Evolutionary conservation across 1,284 basidiomycete species (phyloP), one percentile per base, ranked within the genome.

Genomic region (Leccinum angustisporum): DNA sequence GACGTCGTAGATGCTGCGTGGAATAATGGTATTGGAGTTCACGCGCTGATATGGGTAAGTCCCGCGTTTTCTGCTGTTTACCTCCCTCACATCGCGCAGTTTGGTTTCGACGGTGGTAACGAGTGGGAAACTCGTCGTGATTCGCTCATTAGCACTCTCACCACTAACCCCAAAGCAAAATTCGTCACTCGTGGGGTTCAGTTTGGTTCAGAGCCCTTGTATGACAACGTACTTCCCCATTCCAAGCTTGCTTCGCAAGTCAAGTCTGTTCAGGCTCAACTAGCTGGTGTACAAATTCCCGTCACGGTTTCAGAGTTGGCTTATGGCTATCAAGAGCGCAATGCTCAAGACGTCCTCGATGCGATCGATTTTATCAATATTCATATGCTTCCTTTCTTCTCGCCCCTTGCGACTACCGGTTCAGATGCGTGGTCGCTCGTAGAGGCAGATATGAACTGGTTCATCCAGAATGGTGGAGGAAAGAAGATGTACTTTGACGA

Each of bases 371-470:
- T 81, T 43, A 83, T 92, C 62, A 85, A 90, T 64, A 83, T 83
- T 1, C 88, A 92, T 70, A 87, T 89, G 78, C 75, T 92, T 46
- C 90, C 90, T 5, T 92, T 90, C 77, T 92, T 92, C 71, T 80
- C 66, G n/a, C 16, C 40, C 5, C 59, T 56, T 81, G 83, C 48
- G 78, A 80, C 61, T 66, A 83, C 10, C 77, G 75, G 72, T 11
- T 43, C 58, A 8, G 54, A 10, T 25, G 70, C 89, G 0, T 90
- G 87, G 86, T 82, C 85, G 1, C 76, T 87, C n/a, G 83, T 91
- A 1, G 58, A 78, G 56, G 70, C 69, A 2, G 86, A 90, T 67
- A 70, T 89, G 61, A 70, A 86, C 58, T 91, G 84, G 82, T 90
- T 91, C 67, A 77, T 85, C 51, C 67, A 77, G 16, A 79, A 86